A percentile compares a stretch with the other conserved stretches of the same genome.
Evolutionary conservation across 129 eudicot species (phyloP).

Genomic region (Gnaphalium uliginosum): DNA sequence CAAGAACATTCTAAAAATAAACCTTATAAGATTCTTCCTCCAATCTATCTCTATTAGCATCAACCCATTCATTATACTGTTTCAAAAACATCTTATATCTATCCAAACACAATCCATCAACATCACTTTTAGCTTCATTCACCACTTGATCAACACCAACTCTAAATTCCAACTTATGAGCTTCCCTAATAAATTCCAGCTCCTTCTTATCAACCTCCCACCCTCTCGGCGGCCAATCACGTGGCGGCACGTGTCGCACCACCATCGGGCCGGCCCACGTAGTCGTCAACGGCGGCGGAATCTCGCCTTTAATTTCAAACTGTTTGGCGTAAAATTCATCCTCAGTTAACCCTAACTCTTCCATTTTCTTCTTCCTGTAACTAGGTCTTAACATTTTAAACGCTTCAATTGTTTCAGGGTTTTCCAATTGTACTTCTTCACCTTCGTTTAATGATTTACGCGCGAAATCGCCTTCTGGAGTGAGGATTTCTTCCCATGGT

Average conservation of each 20-base stretch:
- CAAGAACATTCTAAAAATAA: not conserved
- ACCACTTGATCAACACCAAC: conserved; percentile 54
- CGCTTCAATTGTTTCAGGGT: conserved; percentile 86
- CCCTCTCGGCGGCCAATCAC: conserved; percentile 99
- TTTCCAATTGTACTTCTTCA: conserved; percentile 69
- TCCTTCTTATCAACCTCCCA: conserved; percentile 90
- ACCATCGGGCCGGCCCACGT: conserved; percentile 80
- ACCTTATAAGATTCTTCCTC: conserved; percentile 93
- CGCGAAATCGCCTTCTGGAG: conserved; percentile 90
- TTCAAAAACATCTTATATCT: conserved; percentile 88
- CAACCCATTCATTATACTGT: conserved; percentile 95
- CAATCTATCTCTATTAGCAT: conserved; percentile 70
- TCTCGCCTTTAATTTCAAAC: conserved; percentile 84
- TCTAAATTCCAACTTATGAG: conserved; percentile 60
- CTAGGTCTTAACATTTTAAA: conserved; percentile 82
- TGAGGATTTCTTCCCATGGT: conserved; percentile 96
- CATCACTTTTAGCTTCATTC: conserved; percentile 40
- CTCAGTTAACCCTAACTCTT: conserved; percentile 75
- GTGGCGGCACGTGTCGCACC: conserved; percentile 75
- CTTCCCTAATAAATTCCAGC: conserved; percentile 81
- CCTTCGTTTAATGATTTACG: conserved; percentile 82
- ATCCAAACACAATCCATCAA: conserved; percentile 73
- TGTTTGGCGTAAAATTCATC: conserved; percentile 83
- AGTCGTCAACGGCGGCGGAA: conserved; percentile 63
- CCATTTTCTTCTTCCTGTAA: conserved; percentile 68